A percentile compares a stretch with the other conserved stretches of the same genome.
Conservation (phyloP, 1,139 yeast species). For the Meyerozyma carpophila region DNA sequence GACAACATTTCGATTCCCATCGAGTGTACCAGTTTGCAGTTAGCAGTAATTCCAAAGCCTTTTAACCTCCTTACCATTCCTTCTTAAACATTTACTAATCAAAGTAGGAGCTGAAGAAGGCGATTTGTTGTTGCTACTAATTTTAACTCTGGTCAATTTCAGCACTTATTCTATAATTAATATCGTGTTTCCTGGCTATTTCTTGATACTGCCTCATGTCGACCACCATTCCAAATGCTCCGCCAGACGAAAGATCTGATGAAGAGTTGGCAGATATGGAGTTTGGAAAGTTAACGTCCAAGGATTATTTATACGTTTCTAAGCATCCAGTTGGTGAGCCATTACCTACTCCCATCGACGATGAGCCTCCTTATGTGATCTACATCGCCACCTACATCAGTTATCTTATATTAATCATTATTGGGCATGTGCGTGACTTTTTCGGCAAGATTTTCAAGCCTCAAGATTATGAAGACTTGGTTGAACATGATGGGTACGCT, state of each 20-base stretch:
- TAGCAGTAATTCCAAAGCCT: not conserved
- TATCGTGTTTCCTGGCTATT: too few relatives aligned
- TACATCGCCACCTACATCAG: constrained; percentile 78
- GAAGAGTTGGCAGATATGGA: constrained; percentile 58
- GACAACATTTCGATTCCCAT: not conserved
- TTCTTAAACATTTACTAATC: not conserved
- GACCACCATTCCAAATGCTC: constrained; percentile 43
- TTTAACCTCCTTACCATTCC: not conserved
- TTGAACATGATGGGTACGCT: constrained; percentile 85
- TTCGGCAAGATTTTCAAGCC: constrained; percentile 73
- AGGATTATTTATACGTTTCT: constrained; percentile 52
- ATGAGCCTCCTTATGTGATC: constrained; percentile 83
- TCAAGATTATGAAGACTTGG: constrained; percentile 56
- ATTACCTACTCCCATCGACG: constrained; percentile 56
- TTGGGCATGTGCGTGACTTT: constrained; percentile 89
- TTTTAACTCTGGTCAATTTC: not conserved
- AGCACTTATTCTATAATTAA: too few relatives aligned
- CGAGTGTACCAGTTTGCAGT: not conserved
- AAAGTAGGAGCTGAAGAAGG: not conserved
- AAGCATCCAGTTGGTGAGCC: constrained; percentile 51
- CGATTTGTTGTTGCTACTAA: not conserved
- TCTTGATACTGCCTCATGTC: constrained; percentile 8
- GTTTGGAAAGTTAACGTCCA: constrained; percentile 55
- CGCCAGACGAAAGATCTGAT: constrained; percentile 37
- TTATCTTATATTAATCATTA: constrained; percentile 73